These are phyloP conservation scores for Penicillium diatomitis DNA, from an alignment of 495 filamentous ascomycete species.

Conservation along the genomic window DNA sequence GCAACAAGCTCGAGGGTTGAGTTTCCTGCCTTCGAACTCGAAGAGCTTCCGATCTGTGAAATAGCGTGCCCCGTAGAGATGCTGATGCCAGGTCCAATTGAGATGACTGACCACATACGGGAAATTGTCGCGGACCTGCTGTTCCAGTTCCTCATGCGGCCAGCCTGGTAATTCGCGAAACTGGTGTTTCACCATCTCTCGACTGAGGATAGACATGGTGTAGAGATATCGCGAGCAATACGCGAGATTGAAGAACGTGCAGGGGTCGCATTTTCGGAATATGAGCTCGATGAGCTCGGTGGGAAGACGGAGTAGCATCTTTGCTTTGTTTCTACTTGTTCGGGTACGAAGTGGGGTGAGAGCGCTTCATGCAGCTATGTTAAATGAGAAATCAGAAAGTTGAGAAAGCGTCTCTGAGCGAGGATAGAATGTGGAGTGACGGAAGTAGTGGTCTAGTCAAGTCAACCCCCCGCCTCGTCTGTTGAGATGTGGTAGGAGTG, in stretches of 20 bases:
- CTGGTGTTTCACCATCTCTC: constrained; percentile 26
- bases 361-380: neutral
- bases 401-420: too few relatives aligned
- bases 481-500: too few relatives aligned
- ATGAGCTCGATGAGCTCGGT: constrained; percentile 34
- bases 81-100: neutral
- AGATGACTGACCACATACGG: too few relatives aligned
- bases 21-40: constrained; percentile 8
- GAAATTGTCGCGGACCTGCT: too few relatives aligned
- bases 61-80: constrained; percentile 27
- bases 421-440: too few relatives aligned
- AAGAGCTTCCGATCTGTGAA: constrained; percentile 18
- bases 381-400: neutral
- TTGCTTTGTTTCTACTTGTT: neutral
- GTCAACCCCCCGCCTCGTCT: too few relatives aligned
- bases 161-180: constrained; percentile 26
- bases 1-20: constrained; percentile 25
- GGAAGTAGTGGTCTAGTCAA: too few relatives aligned
- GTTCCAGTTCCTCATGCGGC: neutral
- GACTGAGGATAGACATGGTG: constrained; percentile 74
- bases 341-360: neutral
- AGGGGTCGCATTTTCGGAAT: constrained; percentile 21
- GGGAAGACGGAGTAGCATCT: constrained; percentile 30
- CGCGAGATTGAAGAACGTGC: constrained; percentile 27
- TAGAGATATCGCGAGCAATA: constrained; percentile 46